Conservation (phyloP, 2,329 filamentous ascomycete species). For the Alternaria sp. region DNA sequence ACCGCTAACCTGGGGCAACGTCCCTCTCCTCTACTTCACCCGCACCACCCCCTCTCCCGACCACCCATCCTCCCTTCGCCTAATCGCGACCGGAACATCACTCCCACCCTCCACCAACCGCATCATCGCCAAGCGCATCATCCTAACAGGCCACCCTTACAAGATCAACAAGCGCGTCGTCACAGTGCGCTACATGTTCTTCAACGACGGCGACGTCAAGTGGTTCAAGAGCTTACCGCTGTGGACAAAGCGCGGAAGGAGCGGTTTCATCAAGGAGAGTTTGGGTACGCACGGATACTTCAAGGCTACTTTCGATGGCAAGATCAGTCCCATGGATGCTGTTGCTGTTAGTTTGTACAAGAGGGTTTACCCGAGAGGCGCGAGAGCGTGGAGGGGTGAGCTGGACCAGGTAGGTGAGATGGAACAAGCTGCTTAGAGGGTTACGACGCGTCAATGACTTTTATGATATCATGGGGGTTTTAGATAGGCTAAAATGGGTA, state of each 20-base stretch:
- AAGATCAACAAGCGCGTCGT: slow-evolving; percentile 99
- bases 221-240: slow-evolving; percentile 98
- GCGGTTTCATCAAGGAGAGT: slow-evolving; percentile 91
- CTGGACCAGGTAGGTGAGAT: background rate
- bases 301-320: slow-evolving; percentile 96
- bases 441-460: slow-evolving; percentile 1
- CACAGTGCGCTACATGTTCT: slow-evolving; percentile 99
- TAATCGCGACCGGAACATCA: slow-evolving; percentile 87
- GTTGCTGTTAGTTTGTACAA: slow-evolving; percentile 78
- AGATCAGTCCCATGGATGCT: slow-evolving; percentile 94
- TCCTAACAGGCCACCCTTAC: slow-evolving; percentile 94
- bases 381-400: slow-evolving; percentile 54
- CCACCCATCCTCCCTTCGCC: slow-evolving; percentile 59
- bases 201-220: slow-evolving; percentile 90
- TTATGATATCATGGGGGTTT: slow-evolving; percentile 23
- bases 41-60: slow-evolving; percentile 52
- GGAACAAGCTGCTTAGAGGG: background rate
- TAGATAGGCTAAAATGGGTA: slow-evolving; percentile 29
- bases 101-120: slow-evolving; percentile 76
- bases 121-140: slow-evolving; percentile 90
- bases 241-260: slow-evolving; percentile 89
- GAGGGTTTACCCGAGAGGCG: slow-evolving; percentile 69
- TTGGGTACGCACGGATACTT: slow-evolving; percentile 99
- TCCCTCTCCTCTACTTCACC: slow-evolving; percentile 89
- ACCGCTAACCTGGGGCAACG: slow-evolving; percentile 89